Evolutionary conservation across 1,284 basidiomycete species (phyloP), one percentile per base, ranked within the genome.

Genomic region (Malassezia equina): DNA sequence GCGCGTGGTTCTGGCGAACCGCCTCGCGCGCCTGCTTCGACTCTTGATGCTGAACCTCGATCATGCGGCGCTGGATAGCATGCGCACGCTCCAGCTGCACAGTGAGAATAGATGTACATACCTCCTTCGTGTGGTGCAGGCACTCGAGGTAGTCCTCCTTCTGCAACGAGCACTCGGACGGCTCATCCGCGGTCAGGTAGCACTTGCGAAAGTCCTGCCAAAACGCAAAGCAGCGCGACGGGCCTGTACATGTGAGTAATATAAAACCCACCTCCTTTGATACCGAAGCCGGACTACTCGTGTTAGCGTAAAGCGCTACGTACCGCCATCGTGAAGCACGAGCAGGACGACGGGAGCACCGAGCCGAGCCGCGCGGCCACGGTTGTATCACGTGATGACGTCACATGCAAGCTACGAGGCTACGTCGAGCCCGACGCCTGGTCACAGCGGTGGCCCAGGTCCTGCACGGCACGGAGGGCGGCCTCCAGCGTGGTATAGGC

Each of bases 71-170:
- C 47, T 44, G 49, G n/a, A 50, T 28, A 8, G 13, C n/a, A 28
- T 49, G 45, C 11, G 52, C 51, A 33, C 56, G 56, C 43, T 51
- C 56, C 29, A 58, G 47, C 56, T 58, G 40, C 13, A 47, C 15
- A n/a, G 17, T 33, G 27, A 33, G 46, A 4, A 17, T 5, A 12
- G 9, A 29, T 25, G 25, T 21, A 47, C 56, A 15, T 60, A 90
- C 90, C 83, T 93, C 90, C 76, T 93, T 88, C 40, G 82, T 84
- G 72, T 86, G 84, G 75, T 94, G 90, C 57, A 95, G 78, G 76
- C 91, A 95, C 76, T 94, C 90, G 55, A 94, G 75, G 78, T 95
- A 95, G 76, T 94, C 90, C 61, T 87, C 87, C 59, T 83, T 84
- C 63, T 84, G 84, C 15, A 79, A 76, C 15, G 80, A 76, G 76